A percentile compares a stretch with the other conserved stretches of the same genome.
These are phyloP conservation scores for Mucor sp. DNA, from an alignment of 371 early-diverging fungal genomes.

Conservation along the genomic window DNA sequence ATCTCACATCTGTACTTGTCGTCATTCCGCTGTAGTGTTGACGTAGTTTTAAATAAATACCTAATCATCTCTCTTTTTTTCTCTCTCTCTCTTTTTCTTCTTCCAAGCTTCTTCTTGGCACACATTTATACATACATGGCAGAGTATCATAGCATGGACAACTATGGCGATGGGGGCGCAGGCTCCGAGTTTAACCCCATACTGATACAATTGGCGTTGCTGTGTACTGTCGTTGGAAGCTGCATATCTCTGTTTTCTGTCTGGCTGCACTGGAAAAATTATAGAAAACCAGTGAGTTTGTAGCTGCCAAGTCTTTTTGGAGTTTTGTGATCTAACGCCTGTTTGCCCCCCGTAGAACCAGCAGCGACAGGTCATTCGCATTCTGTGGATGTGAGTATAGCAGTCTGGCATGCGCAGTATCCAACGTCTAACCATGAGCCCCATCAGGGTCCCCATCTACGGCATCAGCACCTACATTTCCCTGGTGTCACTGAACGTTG, in stretches of 20 bases:
- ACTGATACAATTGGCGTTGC: constrained; percentile 56
- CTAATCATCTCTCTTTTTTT: neutral
- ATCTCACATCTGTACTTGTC: neutral
- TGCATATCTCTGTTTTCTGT: constrained; percentile 74
- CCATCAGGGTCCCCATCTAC: constrained; percentile 86
- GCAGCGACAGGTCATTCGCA: constrained; percentile 87
- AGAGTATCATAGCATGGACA: constrained; percentile 4
- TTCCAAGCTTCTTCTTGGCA: neutral
- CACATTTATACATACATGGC: neutral
- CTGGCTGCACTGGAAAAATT: constrained; percentile 88
- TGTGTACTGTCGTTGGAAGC: constrained; percentile 65
- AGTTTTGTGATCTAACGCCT: neutral
- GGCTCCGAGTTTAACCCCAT: constrained; percentile 58
- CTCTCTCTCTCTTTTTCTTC: neutral
- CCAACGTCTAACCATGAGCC: neutral
- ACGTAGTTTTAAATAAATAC: constrained; percentile 6
- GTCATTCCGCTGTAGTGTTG: constrained; percentile 9
- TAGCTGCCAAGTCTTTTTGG: neutral
- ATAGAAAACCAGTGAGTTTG: constrained; percentile 78
- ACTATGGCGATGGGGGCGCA: constrained; percentile 55
- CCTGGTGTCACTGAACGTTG: constrained; percentile 70
- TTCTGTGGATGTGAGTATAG: constrained; percentile 80
- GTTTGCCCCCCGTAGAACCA: constrained; percentile 53
- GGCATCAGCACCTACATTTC: constrained; percentile 85
- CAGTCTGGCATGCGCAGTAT: neutral